A percentile compares a stretch with the other conserved stretches of the same genome.
Conservation (phyloP, 192 early-diverging fungal genomes). For the Umbelopsis sp. region DNA sequence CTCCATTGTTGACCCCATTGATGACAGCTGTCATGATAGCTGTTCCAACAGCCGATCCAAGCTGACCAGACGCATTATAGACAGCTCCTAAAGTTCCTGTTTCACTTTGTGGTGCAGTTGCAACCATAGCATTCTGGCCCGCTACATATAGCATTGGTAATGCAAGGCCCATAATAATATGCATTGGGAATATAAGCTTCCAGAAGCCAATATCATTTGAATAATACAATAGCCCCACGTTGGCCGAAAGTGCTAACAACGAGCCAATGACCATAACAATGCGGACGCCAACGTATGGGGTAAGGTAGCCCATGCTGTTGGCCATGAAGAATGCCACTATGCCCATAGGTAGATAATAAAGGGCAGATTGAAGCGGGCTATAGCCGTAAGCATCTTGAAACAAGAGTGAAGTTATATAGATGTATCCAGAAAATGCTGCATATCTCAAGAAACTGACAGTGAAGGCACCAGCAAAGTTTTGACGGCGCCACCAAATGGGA, state of each 20-base stretch:
- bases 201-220: conserved; percentile 33
- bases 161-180: conserved; percentile 39
- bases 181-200: conserved; percentile 39
- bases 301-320: conserved; percentile 41
- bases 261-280: conserved; percentile 38
- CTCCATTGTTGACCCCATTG: conserved; percentile 30
- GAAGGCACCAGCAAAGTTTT: conserved; percentile 53
- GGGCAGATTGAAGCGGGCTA: conserved; percentile 42
- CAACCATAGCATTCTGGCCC: conserved; percentile 34
- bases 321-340: conserved; percentile 40
- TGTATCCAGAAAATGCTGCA: conserved; percentile 46
- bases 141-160: conserved; percentile 45
- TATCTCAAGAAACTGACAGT: conserved; percentile 43
- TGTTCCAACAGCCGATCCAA: conserved; percentile 42
- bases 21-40: conserved; percentile 43
- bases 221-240: conserved; percentile 31
- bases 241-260: conserved; percentile 35
- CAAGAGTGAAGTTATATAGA: conserved; percentile 51
- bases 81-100: conserved; percentile 40
- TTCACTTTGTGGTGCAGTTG: conserved; percentile 38
- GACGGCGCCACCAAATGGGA: conserved; percentile 42
- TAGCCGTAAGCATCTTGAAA: conserved; percentile 51
- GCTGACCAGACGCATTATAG: conserved; percentile 40
- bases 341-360: conserved; percentile 46
- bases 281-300: conserved; percentile 41